Evolutionary conservation across 129 eudicot species (phyloP).

Genomic region (Arctium minus): DNA sequence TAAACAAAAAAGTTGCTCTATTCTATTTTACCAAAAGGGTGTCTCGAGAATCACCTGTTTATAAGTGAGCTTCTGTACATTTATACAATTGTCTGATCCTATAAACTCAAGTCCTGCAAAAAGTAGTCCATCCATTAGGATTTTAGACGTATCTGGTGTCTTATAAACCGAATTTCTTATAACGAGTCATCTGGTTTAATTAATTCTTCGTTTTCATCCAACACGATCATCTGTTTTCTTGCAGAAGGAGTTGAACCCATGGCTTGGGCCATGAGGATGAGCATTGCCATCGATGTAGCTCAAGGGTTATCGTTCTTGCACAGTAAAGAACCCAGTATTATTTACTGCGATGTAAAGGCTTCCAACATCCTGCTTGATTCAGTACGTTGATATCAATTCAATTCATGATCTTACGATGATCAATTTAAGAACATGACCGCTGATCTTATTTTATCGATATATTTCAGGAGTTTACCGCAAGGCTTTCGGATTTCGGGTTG

Average conservation of each 20-base stretch:
- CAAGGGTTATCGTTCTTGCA: constrained; percentile 68
- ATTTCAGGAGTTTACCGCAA: constrained; percentile 57
- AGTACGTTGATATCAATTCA: constrained; percentile 27
- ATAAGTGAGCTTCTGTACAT: constrained; percentile 42
- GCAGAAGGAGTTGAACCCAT: constrained; percentile 62
- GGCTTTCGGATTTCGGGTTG: constrained; percentile 67
- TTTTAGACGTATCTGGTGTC: not conserved
- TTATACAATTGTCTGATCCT: too few relatives aligned
- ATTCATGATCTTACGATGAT: not conserved
- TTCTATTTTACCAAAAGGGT: constrained; percentile 28
- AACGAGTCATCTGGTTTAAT: not conserved
- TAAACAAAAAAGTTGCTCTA: not conserved
- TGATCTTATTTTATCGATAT: not conserved
- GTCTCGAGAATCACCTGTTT: constrained; percentile 61
- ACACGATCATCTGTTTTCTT: constrained; percentile 8
- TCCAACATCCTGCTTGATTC: constrained; percentile 64
- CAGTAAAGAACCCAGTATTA: constrained; percentile 48
- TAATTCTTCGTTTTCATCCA: not conserved
- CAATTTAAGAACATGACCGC: not conserved
- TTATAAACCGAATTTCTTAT: not conserved
- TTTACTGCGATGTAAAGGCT: constrained; percentile 70
- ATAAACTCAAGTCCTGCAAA: not conserved
- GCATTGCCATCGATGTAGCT: constrained; percentile 66
- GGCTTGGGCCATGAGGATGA: constrained; percentile 59
- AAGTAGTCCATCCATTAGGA: not conserved